Conservation (phyloP, 2,329 filamentous ascomycete genomes). For the Cordyceps javanica region DNA sequence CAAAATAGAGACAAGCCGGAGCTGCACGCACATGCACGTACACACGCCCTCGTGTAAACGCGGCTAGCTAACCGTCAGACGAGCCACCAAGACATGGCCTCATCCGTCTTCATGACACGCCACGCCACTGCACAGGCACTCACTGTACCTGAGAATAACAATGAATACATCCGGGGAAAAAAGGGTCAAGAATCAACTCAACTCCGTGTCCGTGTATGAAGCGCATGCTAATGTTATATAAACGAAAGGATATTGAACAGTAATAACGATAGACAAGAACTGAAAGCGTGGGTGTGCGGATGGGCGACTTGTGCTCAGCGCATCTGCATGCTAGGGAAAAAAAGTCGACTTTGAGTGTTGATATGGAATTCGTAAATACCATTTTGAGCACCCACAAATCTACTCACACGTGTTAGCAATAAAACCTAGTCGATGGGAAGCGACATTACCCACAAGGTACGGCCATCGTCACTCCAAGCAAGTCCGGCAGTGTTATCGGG, state of each 20-base stretch:
- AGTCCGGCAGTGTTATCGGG: conserved; percentile 56
- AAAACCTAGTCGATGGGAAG: not conserved
- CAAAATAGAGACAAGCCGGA: not conserved
- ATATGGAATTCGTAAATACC: conserved; percentile 71
- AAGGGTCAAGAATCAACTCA: not conserved
- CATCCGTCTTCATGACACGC: too few species aligned
- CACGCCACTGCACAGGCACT: too few species aligned
- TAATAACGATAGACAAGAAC: not conserved
- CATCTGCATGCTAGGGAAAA: conserved; percentile 48
- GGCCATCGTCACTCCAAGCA: conserved; percentile 57
- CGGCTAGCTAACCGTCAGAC: not conserved
- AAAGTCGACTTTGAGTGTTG: conserved; percentile 55
- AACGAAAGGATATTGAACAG: not conserved
- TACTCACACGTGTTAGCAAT: conserved; percentile 26
- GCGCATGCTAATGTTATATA: conserved; percentile 8
- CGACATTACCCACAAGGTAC: conserved; percentile 44
- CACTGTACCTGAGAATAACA: too few species aligned
- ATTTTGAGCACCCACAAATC: conserved; percentile 60
- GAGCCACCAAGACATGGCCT: too few species aligned
- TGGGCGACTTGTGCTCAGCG: conserved; percentile 31
- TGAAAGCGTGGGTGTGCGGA: not conserved
- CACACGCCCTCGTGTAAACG: not conserved
- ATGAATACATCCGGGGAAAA: not conserved
- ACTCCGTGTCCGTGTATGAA: conserved; percentile 1
- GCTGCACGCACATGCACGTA: not conserved